Base-by-base conservation (phyloP, 345 rosid species). In the Eucalyptus viminalis region DNA sequence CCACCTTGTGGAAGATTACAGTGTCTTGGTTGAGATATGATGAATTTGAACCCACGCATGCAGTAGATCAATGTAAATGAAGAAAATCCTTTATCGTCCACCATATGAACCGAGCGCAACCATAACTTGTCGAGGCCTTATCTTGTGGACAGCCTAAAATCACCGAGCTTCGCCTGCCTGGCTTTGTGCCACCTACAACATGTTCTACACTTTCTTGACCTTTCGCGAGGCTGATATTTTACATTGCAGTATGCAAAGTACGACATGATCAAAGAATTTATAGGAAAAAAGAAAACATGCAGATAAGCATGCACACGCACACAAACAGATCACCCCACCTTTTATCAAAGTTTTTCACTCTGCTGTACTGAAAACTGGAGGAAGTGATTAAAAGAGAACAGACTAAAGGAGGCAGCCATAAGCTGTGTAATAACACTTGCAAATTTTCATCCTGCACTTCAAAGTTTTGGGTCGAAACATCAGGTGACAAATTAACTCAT, bases 301-400 rank as follows among this genome's bases (percentile, higher is more conserved):
- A 0, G 16, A 0, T 0, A 0, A 27, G 76, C 76, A 65, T 65
- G 40, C 76, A 14, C 76, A 14, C 3, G 34, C 0, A 6, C 34
- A 62, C 69, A 3, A 60, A 60, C 16, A 13, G 34, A 65, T n/a
- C 76, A 31, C 21, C 76, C 2, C 85, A 21, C 47, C 47, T 11
- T 76, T 21, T 76, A 76, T 76, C 83, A 21, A 76, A 76, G 83
- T 37, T 40, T 40, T 76, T 21, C 83, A 76, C 9, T 21, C 29
- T 76, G 83, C 83, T 76, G 44, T 0, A 9, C 25, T 34, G 25
- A 16, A 69, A 69, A 34, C 44, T 3, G 13, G 80, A 69, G 44
- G 40, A 69, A 5, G 80, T 34, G 80, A 69, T 34, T 34, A 17
- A 69, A 34, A 69, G 81, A 72, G 44, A 72, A 72, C 24, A 72